These are phyloP conservation scores for Kwoniella heveanensis DNA, from an alignment of 768 basidiomycete species.

Conservation along the genomic window DNA sequence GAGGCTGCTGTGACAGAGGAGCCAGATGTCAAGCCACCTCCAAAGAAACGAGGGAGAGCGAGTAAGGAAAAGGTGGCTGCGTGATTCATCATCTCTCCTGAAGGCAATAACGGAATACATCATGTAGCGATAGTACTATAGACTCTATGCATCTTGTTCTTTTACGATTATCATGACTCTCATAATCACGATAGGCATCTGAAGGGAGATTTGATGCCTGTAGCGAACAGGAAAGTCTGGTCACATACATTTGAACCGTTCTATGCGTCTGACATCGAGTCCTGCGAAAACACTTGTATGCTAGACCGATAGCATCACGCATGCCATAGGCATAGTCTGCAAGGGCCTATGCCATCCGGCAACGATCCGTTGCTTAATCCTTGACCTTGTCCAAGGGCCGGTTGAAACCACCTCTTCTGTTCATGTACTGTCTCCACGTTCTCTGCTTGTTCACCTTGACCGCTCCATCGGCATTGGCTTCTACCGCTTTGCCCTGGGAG, in stretches of 20 bases:
- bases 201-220: too few relatives aligned
- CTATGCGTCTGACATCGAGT: too few relatives aligned
- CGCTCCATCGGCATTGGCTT: constrained; percentile 47
- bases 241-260: too few relatives aligned
- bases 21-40: constrained; percentile 8
- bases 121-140: neutral
- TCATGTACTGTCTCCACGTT: constrained; percentile 99
- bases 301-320: too few relatives aligned
- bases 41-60: constrained; percentile 15
- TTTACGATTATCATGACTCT: too few relatives aligned
- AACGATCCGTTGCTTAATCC: constrained; percentile 56
- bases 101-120: neutral
- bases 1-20: neutral
- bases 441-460: constrained; percentile 64
- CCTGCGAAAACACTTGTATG: too few relatives aligned
- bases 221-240: too few relatives aligned
- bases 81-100: neutral
- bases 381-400: constrained; percentile 96
- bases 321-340: too few relatives aligned
- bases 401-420: constrained; percentile 62
- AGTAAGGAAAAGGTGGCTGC: constrained; percentile 12
- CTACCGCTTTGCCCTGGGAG: constrained; percentile 65
- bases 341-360: too few relatives aligned
- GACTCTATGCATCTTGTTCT: neutral
- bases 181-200: too few relatives aligned